A percentile compares a stretch with the other conserved stretches of the same genome.
phyloP scores from a whole-genome alignment of 805 yeast genomes.

The Ogataea henricii region DNA sequence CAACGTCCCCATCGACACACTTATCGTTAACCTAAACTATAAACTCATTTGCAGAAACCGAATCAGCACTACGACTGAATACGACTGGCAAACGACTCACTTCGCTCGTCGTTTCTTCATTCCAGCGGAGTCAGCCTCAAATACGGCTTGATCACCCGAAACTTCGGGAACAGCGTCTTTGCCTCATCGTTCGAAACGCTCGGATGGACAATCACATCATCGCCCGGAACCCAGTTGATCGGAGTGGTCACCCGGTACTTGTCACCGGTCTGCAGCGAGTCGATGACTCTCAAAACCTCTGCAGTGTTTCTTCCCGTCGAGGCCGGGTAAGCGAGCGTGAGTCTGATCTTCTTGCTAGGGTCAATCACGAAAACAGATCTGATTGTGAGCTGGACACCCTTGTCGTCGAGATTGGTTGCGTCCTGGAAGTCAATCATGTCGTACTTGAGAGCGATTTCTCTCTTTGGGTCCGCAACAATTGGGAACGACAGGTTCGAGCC shows the following conservation, averaged over 20 bases:
- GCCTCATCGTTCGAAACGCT: conserved; percentile 62
- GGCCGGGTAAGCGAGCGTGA: conserved; percentile 69
- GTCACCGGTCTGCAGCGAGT: conserved; percentile 68
- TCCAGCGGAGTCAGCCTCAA: conserved; percentile 53
- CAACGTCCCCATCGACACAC: not conserved
- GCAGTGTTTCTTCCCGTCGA: conserved; percentile 78
- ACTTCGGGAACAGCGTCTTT: conserved; percentile 59
- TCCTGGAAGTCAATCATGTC: conserved; percentile 76
- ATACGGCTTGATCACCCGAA: conserved; percentile 62
- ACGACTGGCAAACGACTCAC: not conserved
- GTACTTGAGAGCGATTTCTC: conserved; percentile 60
- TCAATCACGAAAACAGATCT: conserved; percentile 74
- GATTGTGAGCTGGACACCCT: conserved; percentile 66
- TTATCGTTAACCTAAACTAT: no score
- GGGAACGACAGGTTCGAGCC: conserved; percentile 64
- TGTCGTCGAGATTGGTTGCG: conserved; percentile 64
- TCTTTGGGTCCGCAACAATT: conserved; percentile 64
- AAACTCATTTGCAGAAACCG: no score
- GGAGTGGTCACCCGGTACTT: conserved; percentile 65
- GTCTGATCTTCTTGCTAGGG: conserved; percentile 62
- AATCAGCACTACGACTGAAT: not conserved
- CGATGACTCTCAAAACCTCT: conserved; percentile 69
- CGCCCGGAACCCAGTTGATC: conserved; percentile 68
- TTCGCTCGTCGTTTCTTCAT: conserved; percentile 12
- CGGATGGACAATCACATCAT: conserved; percentile 74